Evolutionary conservation across 2,329 filamentous ascomycete species (phyloP).

Genomic region (Didymella arachidicola): DNA sequence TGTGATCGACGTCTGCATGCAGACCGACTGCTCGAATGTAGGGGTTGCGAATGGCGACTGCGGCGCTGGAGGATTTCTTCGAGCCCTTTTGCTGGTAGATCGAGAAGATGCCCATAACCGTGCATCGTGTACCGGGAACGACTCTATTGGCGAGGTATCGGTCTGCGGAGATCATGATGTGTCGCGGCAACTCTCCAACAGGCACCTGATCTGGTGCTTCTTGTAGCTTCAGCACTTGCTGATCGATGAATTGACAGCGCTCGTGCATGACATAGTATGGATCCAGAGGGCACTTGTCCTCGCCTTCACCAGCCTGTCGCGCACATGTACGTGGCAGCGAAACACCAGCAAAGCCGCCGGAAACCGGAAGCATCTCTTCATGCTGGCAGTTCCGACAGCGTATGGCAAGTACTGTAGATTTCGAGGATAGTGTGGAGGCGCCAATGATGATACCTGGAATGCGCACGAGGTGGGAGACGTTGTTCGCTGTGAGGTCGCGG

Average conservation of each 20-base stretch:
- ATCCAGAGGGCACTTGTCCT: slow-evolving; percentile 87
- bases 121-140: slow-evolving; percentile 92
- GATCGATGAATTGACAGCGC: slow-evolving; percentile 92
- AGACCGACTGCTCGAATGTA: slow-evolving; percentile 94
- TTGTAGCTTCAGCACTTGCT: slow-evolving; percentile 97
- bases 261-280: slow-evolving; percentile 97
- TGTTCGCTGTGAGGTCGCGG: slow-evolving; percentile 88
- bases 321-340: slow-evolving; percentile 82
- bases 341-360: slow-evolving; percentile 87
- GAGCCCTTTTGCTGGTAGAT: slow-evolving; percentile 94
- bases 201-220: slow-evolving; percentile 97
- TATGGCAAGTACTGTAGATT: slow-evolving; percentile 85
- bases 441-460: slow-evolving; percentile 98
- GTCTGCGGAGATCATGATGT: slow-evolving; percentile 96
- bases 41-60: slow-evolving; percentile 93
- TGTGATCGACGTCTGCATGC: slow-evolving; percentile 87
- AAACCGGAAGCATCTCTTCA: slow-evolving; percentile 72
- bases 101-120: slow-evolving; percentile 95
- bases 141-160: slow-evolving; percentile 94
- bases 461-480: slow-evolving; percentile 91
- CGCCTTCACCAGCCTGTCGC: slow-evolving; percentile 68
- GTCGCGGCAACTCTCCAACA: slow-evolving; percentile 91
- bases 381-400: slow-evolving; percentile 88
- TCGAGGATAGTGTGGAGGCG: slow-evolving; percentile 94
- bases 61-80: slow-evolving; percentile 77